phyloP scores from a whole-genome alignment of 2,329 filamentous ascomycete genomes.

The Fusarium beomiforme region DNA sequence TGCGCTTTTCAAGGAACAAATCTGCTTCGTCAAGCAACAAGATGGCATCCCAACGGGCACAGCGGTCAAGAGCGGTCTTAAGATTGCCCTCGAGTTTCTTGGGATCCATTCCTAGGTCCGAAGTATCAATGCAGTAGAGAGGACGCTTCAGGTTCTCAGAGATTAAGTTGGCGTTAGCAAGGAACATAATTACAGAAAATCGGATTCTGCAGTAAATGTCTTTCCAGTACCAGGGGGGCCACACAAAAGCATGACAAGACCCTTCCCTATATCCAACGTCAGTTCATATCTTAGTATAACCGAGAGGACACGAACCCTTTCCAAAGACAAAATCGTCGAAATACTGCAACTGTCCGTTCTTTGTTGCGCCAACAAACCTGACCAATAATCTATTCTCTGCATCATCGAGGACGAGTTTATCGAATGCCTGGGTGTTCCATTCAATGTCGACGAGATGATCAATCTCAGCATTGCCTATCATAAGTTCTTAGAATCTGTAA shows the following conservation, averaged over 20 bases:
- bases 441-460: not conserved
- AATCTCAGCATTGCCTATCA: not conserved
- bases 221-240: constrained; percentile 51
- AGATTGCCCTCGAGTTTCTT: not conserved
- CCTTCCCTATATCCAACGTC: constrained; percentile 18
- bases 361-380: not conserved
- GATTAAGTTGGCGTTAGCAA: constrained; percentile 12
- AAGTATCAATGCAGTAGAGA: constrained; percentile 14
- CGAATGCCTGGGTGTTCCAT: not conserved
- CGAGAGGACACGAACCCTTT: not conserved
- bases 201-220: constrained; percentile 51
- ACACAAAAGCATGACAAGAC: constrained; percentile 48
- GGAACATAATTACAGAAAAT: too few species aligned
- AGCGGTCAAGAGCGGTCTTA: constrained; percentile 35
- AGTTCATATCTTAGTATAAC: not conserved
- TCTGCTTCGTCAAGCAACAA: constrained; percentile 53
- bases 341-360: not conserved
- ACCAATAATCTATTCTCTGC: constrained; percentile 4
- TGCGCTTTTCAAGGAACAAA: constrained; percentile 48
- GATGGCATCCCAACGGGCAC: constrained; percentile 48
- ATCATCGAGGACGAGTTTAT: constrained; percentile 1
- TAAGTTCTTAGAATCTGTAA: not conserved
- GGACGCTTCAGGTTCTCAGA: constrained; percentile 20
- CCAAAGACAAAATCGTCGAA: not conserved
- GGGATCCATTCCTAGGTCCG: not conserved